Percentiles rank a stretch among this genome's conserved stretches.
Evolutionary conservation across 495 filamentous ascomycete genomes (phyloP).

Genomic region (Aspergillus taichungensis): DNA sequence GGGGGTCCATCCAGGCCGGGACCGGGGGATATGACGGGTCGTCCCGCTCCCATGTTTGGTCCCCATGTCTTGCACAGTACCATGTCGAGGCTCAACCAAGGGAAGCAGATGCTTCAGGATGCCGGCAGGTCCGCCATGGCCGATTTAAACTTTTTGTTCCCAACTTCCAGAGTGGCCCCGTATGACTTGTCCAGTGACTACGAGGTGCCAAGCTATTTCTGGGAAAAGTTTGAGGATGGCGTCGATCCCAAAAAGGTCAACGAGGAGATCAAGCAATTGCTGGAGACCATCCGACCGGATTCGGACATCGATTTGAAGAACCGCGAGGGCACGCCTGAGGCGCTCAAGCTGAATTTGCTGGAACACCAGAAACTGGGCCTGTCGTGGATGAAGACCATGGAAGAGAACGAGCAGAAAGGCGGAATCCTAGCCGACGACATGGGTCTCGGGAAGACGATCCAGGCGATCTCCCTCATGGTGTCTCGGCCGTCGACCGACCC

Average conservation of each 20-base stretch:
- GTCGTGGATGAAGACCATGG: constrained; percentile 75
- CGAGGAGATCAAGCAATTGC: constrained; percentile 57
- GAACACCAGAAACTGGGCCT: constrained; percentile 79
- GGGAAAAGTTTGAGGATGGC: constrained; percentile 16
- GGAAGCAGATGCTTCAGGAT: constrained; percentile 4
- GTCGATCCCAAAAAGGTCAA: constrained; percentile 49
- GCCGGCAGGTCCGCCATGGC: constrained; percentile 4
- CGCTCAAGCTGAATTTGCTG: constrained; percentile 61
- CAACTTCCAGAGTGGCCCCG: not conserved
- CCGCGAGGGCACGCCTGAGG: constrained; percentile 64
- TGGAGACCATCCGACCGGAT: constrained; percentile 69
- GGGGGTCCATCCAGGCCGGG: not conserved
- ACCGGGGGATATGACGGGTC: constrained; percentile 1
- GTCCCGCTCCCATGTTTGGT: constrained; percentile 3
- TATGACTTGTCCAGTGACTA: not conserved
- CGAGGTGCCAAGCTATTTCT: constrained; percentile 4
- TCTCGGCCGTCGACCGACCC: constrained; percentile 55
- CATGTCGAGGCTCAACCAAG: constrained; percentile 11
- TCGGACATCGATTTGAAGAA: constrained; percentile 55
- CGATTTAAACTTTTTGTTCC: not conserved
- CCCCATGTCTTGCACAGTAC: constrained; percentile 10
- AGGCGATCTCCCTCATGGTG: constrained; percentile 75
- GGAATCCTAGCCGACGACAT: constrained; percentile 89
- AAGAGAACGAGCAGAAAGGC: constrained; percentile 67
- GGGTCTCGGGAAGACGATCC: constrained; percentile 94